Conservation (phyloP, 805 yeast species). For the Nakazawaea anatomiae region DNA sequence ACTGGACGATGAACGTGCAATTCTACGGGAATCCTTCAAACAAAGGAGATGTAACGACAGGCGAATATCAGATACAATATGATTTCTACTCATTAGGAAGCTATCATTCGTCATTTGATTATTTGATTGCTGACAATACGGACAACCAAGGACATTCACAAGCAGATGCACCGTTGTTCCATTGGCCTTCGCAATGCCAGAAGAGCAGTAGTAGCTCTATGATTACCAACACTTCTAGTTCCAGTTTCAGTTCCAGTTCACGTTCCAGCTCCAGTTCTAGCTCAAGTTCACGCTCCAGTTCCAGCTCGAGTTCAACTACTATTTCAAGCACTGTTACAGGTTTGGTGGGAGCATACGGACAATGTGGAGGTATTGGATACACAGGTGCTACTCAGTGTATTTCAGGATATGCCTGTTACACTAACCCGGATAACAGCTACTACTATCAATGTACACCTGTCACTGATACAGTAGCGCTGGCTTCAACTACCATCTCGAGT, state of each 20-base stretch:
- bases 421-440: not conserved
- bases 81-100: not conserved
- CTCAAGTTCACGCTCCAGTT: not conserved
- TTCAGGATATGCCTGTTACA: not conserved
- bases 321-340: not conserved
- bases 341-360: not conserved
- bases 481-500: not conserved
- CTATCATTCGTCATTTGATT: not conserved
- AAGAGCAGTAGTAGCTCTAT: too few relatives aligned
- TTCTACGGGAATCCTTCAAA: not conserved
- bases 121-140: not conserved
- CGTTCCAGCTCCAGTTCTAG: not conserved
- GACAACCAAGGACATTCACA: too few relatives aligned
- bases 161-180: too few relatives aligned
- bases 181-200: too few relatives aligned
- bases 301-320: not conserved
- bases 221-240: too few relatives aligned
- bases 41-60: not conserved
- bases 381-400: not conserved
- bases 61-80: not conserved
- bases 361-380: constrained; percentile 2
- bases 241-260: too few relatives aligned
- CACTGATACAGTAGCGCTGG: not conserved
- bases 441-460: not conserved
- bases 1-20: not conserved